Conservation (phyloP, 768 basidiomycete genomes). For the Termitomyces sp. region DNA sequence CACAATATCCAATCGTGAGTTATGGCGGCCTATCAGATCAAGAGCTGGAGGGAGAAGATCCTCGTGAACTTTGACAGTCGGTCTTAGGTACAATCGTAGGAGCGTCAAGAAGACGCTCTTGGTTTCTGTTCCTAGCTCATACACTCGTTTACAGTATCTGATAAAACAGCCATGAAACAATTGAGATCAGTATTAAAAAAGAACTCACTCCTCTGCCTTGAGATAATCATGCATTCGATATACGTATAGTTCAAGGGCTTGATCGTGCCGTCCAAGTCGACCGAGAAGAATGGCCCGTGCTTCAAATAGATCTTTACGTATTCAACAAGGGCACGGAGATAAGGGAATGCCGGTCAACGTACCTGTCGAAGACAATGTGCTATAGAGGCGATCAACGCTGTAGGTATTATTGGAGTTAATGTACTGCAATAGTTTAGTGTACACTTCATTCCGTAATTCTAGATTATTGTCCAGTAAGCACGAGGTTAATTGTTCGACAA, state of each 20-base stretch:
- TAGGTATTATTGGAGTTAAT: conserved; percentile 67
- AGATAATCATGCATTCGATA: conserved; percentile 76
- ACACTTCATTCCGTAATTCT: conserved; percentile 48
- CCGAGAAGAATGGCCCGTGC: conserved; percentile 91
- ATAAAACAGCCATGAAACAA: not conserved
- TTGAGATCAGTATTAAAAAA: not conserved
- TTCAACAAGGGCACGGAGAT: not conserved
- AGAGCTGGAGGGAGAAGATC: conserved; percentile 78
- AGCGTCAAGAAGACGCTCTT: conserved; percentile 75
- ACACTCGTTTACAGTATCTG: conserved; percentile 88
- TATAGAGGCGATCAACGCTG: conserved; percentile 75
- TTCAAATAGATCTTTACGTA: conserved; percentile 69
- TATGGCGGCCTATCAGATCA: conserved; percentile 81
- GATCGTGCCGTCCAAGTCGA: conserved; percentile 84
- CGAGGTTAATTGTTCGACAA: not conserved
- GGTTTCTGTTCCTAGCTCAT: conserved; percentile 51
- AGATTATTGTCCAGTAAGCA: not conserved
- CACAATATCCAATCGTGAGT: conserved; percentile 72
- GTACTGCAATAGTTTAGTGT: conserved; percentile 72
- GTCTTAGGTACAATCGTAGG: conserved; percentile 82
- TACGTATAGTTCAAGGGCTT: conserved; percentile 92
- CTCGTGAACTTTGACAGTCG: conserved; percentile 42
- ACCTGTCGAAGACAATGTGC: conserved; percentile 80
- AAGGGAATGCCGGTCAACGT: conserved; percentile 10
- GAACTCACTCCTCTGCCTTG: conserved; percentile 82